Percentiles rank a stretch among this genome's conserved stretches.
phyloP scores from a whole-genome alignment of 257 asterid genomes.

The Nicotiana benthamiana region DNA sequence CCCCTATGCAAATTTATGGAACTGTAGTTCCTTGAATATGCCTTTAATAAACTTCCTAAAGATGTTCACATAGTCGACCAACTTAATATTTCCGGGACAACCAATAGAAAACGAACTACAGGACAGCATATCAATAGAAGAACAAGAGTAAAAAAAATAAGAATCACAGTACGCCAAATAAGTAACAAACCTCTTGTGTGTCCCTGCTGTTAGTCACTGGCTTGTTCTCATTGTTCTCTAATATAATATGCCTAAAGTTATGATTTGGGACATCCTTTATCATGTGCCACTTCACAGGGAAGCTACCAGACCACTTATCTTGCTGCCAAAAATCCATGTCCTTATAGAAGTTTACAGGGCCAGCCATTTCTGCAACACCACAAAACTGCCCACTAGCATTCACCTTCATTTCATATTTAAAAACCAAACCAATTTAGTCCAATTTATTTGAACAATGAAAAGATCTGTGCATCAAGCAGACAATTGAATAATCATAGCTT shows the following conservation, averaged over 20 bases:
- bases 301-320: conserved; percentile 94
- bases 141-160: neutral
- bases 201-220: conserved; percentile 94
- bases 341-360: conserved; percentile 69
- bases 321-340: conserved; percentile 99
- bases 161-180: neutral
- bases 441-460: neutral
- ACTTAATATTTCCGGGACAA: neutral
- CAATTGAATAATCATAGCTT: neutral
- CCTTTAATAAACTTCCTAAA: neutral
- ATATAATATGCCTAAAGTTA: conserved; percentile 69
- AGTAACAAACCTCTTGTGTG: conserved; percentile 70
- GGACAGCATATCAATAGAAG: neutral
- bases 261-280: conserved; percentile 85
- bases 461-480: neutral
- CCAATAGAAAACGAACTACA: neutral
- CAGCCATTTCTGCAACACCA: conserved; percentile 89
- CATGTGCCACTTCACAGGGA: conserved; percentile 86
- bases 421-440: neutral
- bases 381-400: conserved; percentile 97
- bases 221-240: conserved; percentile 85
- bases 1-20: neutral
- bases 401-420: conserved; percentile 35
- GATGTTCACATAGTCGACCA: neutral
- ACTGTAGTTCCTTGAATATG: neutral